Percentiles rank a stretch among this genome's conserved stretches.
phyloP scores from a whole-genome alignment of 2,329 filamentous ascomycete species.

The Colletotrichum orchidophilum region DNA sequence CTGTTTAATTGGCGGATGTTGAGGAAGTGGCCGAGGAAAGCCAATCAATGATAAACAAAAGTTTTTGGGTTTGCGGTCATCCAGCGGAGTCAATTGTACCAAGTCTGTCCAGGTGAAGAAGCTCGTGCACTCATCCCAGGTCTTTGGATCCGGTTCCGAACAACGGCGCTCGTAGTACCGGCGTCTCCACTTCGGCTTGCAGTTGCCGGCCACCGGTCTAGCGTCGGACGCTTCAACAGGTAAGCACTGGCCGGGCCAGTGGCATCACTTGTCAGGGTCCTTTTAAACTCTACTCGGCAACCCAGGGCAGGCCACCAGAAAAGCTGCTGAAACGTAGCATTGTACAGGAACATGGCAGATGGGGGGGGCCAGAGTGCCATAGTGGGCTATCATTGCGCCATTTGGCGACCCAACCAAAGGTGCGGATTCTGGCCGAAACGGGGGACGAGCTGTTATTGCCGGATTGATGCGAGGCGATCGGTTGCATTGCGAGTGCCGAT shows the following conservation, averaged over 20 bases:
- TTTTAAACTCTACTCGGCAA: not conserved
- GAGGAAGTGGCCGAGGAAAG: not conserved
- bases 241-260: slow-evolving; percentile 1
- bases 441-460: not conserved
- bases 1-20: slow-evolving; percentile 3
- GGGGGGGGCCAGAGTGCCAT: slow-evolving; percentile 21
- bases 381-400: slow-evolving; percentile 30
- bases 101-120: not conserved
- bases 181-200: not conserved
- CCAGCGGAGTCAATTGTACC: not conserved
- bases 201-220: not conserved
- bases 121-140: not conserved
- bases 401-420: slow-evolving; percentile 19
- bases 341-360: slow-evolving; percentile 10
- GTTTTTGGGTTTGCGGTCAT: slow-evolving; percentile 13
- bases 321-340: not conserved
- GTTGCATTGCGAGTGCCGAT: not conserved
- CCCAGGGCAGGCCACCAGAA: not conserved
- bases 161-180: not conserved
- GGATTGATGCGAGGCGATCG: not conserved
- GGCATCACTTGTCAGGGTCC: not conserved
- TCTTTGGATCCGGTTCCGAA: not conserved
- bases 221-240: slow-evolving; percentile 8
- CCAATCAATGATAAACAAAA: slow-evolving; percentile 13
- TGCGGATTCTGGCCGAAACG: slow-evolving; percentile 15